A percentile compares a stretch with the other conserved stretches of the same genome.
phyloP scores from a whole-genome alignment of 2,329 filamentous ascomycete species.

The Colletotrichum noveboracense region DNA sequence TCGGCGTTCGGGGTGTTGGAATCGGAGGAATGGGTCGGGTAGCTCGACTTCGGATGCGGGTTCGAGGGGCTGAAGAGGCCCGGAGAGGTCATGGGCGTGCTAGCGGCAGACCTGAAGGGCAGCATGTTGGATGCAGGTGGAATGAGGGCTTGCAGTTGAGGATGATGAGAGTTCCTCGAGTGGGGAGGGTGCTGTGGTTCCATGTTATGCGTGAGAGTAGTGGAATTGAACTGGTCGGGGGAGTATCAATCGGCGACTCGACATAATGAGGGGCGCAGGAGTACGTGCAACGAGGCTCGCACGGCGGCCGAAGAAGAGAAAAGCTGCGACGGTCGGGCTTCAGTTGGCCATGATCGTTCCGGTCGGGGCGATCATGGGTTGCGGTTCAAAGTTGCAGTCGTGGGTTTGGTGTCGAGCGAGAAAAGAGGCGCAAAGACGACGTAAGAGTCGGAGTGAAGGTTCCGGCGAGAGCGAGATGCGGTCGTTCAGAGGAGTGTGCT shows the following conservation, averaged over 20 bases:
- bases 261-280: slow-evolving; percentile 21
- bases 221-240: slow-evolving; percentile 1
- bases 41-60: slow-evolving; percentile 42
- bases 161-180: slow-evolving; percentile 7
- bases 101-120: slow-evolving; percentile 54
- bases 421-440: not conserved
- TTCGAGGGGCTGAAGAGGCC: slow-evolving; percentile 64
- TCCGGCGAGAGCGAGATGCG: not conserved
- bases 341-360: slow-evolving; percentile 13
- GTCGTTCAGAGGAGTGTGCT: not conserved
- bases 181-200: slow-evolving; percentile 12
- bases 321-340: not conserved
- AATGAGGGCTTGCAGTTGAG: slow-evolving; percentile 19
- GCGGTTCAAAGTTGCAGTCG: not conserved
- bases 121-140: slow-evolving; percentile 40
- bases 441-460: not conserved
- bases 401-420: not conserved
- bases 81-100: slow-evolving; percentile 65
- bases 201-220: not conserved
- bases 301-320: slow-evolving; percentile 15
- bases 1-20: slow-evolving; percentile 55
- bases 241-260: slow-evolving; percentile 21
- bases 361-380: not conserved
- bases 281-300: slow-evolving; percentile 18
- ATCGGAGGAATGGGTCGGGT: slow-evolving; percentile 53